Evolutionary conservation across 768 basidiomycete species (phyloP), one percentile per base, ranked within the genome.

Genomic region (Mycena vitilis): DNA sequence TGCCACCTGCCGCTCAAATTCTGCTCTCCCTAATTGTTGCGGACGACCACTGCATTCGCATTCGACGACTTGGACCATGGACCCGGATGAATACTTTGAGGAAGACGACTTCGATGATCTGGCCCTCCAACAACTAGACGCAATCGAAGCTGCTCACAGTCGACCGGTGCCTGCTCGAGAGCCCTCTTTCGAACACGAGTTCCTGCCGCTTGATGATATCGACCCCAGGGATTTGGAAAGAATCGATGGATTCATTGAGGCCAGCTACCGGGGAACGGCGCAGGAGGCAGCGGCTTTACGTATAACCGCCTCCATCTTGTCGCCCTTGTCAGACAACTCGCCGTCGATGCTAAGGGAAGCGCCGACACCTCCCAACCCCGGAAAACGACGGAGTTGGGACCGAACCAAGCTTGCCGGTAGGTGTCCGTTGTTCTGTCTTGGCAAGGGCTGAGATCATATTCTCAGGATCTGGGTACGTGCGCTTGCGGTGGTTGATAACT

Each of bases 41-140:
- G n/a, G n/a, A n/a, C n/a, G n/a, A n/a, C n/a, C n/a, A n/a, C n/a
- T n/a, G n/a, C n/a, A n/a, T n/a, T n/a, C n/a, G n/a, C n/a, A n/a
- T n/a, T n/a, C n/a, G n/a, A n/a, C n/a, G n/a, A n/a, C n/a, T n/a
- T n/a, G n/a, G n/a, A 36, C 73, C 67, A 93, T 94, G 92, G 91
- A 88, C 82, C 93, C 91, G 42, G 92, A 93, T 80, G 89, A 85
- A 48, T 93, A 89, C 75, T 94, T 91, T 75, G 86, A 87, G 69
- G 89, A 88, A 68, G 90, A 91, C 36, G 85, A 82, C 58, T 74
- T 91, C 45, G 86, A 93, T 77, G 85, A 86, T 51, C 86, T 84
- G 42, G 84, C 86, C 4, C 74, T 93, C 8, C 78, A 84, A 44
- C 84, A 91, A 73, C 83, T 95, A 25, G 90, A 92, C 74, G 84